Evolutionary conservation across 805 yeast genomes (phyloP), one percentile per base, ranked within the genome.

Genomic region (Vanderwaltozyma tropicalis): DNA sequence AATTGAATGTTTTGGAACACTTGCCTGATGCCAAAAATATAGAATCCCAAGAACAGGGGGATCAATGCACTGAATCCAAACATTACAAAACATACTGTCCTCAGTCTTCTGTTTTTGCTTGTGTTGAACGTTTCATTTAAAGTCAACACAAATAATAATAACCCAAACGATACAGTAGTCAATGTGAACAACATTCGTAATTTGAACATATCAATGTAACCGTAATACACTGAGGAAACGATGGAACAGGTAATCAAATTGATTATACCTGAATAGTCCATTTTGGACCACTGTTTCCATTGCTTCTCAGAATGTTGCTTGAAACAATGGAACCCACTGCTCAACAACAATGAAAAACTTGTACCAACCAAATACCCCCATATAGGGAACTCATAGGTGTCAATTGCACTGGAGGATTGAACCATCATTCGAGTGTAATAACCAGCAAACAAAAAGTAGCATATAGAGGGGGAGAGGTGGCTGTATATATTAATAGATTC

Each of bases 51-150:
- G 0, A 72, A 37, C 1, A 87, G 68, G 0, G 96, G 96, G 4
- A 85, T 56, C 0, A 73, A 66, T 0, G 89, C 89, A 1, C 85
- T 74, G 15, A 84, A 64, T 0, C 96, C 95, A 61, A 87, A 86
- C 2, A 71, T 48, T 6, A 86, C 78, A 59, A 87, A 87, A 74
- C 86, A 75, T 1, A 68, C 44, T 0, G 95, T 88, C 35, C 96
- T 28, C 5, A 7, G 5, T 66, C 38, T 73, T 71, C 1, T 87
- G 76, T 26, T 95, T 69, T 77, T 83, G 85, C 22, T 64, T 68
- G 4, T 80, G 71, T 4, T 78, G 59, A 87, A 87, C 41, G 65
- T 68, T 3, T 78, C 76, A 40, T 72, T 67, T 41, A 85, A 60
- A 0, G 89, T 80, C 25, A 81, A 66, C 1, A 68, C 51, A 0